Base-by-base conservation (phyloP, 169 alveolate genomes). In the Plasmodium sp. region DNA sequence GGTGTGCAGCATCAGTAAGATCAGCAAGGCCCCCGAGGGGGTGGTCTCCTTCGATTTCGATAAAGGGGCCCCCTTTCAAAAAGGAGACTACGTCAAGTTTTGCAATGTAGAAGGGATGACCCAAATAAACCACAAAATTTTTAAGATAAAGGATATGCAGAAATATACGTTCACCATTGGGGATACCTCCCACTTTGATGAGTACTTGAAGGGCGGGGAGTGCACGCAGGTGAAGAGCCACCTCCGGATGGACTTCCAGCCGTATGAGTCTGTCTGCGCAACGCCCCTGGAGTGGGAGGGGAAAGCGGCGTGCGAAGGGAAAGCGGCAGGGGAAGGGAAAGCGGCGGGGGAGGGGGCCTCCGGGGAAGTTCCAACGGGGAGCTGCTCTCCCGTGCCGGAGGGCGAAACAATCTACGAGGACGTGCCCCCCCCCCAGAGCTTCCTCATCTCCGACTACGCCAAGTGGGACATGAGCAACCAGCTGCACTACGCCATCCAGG, bases 91-190 rank as follows among this genome's bases (percentile, higher is more conserved):
- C 88, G 99, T 99, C 16, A 94, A 97, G 36, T 99, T 99, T 91
- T 96, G 98, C 58, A 99, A 99, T 95, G 99, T 99, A 4, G 98
- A 98, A 93, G 99, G 99, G 62, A 99, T 99, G 99, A 96, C 95
- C 5, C 99, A 98, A 95, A 92, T 99, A 39, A 99, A 99, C 96
- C 97, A 93, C 34, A 98, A 97, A 18, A 99, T 99, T n/a, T 96
- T 96, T 71, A 95, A 96, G 80, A 98, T 99, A 81, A 96, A 97
- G 83, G 98, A 97, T 14, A 95, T 96, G 56, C 98, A 98, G 39
- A 97, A 98, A 77, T 97, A 97, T 83, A 97, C 99, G 48, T 99
- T 98, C 92, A 97, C 98, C 54, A 95, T 98, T 67, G 98, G 98
- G 36, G 99, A 99, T 85, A 97, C 99, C 9, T 84, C 99, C 1